Conservation (phyloP, 2,329 filamentous ascomycete genomes). For the Corynespora cassiicola region DNA sequence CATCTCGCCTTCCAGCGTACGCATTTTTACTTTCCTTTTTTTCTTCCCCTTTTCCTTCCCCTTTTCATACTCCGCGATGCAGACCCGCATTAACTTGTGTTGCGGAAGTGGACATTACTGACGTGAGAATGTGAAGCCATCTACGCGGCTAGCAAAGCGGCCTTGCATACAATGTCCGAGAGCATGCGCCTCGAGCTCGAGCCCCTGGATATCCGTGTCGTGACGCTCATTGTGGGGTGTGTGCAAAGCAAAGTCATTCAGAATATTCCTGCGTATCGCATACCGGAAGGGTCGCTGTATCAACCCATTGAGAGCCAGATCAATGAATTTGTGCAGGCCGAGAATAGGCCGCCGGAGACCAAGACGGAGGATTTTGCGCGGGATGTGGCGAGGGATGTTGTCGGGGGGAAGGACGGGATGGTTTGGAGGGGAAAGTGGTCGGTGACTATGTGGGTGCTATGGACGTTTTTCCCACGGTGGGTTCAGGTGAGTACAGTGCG, state of each 20-base stretch:
- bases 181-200: conserved; percentile 22
- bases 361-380: conserved; percentile 1
- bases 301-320: conserved; percentile 5
- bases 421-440: conserved; percentile 2
- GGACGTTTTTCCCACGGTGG: too few species aligned
- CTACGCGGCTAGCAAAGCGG: conserved; percentile 46
- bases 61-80: too few species aligned
- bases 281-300: conserved; percentile 5
- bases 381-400: conserved; percentile 1
- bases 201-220: conserved; percentile 21
- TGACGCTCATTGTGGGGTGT: conserved; percentile 18
- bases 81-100: too few species aligned
- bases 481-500: too few species aligned
- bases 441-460: neutral
- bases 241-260: conserved; percentile 9
- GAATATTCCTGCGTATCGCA: neutral
- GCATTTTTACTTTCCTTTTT: too few species aligned
- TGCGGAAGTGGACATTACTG: neutral
- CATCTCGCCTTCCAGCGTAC: conserved; percentile 7
- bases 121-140: conserved; percentile 6
- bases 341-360: neutral
- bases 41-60: too few species aligned
- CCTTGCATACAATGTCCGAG: conserved; percentile 33
- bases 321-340: neutral
- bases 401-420: neutral